These are phyloP conservation scores for Curvularia sp. DNA, from an alignment of 2,329 filamentous ascomycete genomes.

Conservation along the genomic window DNA sequence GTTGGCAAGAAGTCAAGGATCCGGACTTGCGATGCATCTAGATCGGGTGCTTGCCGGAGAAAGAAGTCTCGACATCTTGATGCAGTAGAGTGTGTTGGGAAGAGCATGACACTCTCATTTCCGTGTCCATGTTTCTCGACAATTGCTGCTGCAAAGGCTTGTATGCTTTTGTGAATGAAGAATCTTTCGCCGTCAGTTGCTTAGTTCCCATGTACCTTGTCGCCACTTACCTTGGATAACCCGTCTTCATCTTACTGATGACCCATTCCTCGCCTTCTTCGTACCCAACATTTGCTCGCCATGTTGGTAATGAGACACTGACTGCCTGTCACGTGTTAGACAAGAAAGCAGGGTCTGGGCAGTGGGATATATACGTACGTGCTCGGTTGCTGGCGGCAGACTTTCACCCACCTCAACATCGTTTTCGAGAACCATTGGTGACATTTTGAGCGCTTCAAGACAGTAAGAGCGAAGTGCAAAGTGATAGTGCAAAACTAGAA, in stretches of 20 bases:
- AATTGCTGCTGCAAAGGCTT: conserved; percentile 73
- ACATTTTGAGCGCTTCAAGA: conserved; percentile 24
- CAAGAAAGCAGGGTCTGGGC: conserved; percentile 2
- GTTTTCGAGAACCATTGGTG: conserved; percentile 40
- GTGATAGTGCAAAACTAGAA: conserved; percentile 9
- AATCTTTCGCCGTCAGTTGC: conserved; percentile 64
- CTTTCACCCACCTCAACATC: conserved; percentile 50
- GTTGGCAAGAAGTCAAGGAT: conserved; percentile 71
- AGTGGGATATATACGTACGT: conserved; percentile 44
- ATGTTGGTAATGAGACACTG: conserved; percentile 94
- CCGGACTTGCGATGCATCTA: conserved; percentile 58
- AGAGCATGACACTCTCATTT: conserved; percentile 77
- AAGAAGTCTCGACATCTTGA: conserved; percentile 78
- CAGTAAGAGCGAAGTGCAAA: not conserved
- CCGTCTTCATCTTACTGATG: conserved; percentile 81
- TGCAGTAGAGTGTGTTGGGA: conserved; percentile 76
- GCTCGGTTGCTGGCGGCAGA: conserved; percentile 49
- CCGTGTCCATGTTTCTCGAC: conserved; percentile 67
- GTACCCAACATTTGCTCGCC: conserved; percentile 88
- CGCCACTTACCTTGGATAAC: conserved; percentile 76
- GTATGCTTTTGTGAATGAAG: conserved; percentile 86
- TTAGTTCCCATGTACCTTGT: not conserved
- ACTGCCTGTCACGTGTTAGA: conserved; percentile 70
- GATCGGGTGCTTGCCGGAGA: conserved; percentile 61
- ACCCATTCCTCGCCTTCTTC: conserved; percentile 93